phyloP scores from a whole-genome alignment of 208 protist species.

The Tritrichomonas foetus region DNA sequence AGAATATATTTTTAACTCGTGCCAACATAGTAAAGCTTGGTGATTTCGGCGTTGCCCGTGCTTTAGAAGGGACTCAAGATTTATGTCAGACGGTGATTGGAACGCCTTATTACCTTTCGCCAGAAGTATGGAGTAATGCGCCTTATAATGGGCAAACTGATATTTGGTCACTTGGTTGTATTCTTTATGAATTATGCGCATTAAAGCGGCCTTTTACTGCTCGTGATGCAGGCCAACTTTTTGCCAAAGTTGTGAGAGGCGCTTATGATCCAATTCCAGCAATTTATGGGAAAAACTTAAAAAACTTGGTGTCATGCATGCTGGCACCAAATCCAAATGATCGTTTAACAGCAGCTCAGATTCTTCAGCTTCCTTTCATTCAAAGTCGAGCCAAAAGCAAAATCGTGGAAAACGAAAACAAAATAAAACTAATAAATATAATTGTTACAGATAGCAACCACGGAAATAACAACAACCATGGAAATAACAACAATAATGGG shows the following conservation, averaged over 20 bases:
- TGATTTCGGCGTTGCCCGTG: constrained; percentile 60
- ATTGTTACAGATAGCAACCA: not conserved
- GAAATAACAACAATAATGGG: no score
- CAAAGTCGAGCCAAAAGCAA: not conserved
- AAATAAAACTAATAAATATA: not conserved
- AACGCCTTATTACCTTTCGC: constrained; percentile 62
- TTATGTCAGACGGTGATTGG: constrained; percentile 53
- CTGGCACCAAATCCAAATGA: not conserved
- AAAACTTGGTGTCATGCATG: not conserved
- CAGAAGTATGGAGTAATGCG: constrained; percentile 45
- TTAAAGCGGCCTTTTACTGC: constrained; percentile 55
- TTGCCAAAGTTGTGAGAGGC: not conserved
- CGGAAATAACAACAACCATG: not conserved
- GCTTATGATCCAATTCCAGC: not conserved
- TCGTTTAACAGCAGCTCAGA: not conserved
- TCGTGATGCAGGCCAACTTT: not conserved
- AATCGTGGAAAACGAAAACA: not conserved
- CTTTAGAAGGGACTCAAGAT: constrained; percentile 36
- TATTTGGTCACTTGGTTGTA: constrained; percentile 62
- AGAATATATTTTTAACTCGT: constrained; percentile 57
- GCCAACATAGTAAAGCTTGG: constrained; percentile 55
- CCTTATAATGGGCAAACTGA: constrained; percentile 56
- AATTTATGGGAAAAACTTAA: not conserved
- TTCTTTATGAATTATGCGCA: constrained; percentile 58
- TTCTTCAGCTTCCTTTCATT: not conserved